Conservation (phyloP, 345 rosid species). For the Nasturtium officinale region DNA sequence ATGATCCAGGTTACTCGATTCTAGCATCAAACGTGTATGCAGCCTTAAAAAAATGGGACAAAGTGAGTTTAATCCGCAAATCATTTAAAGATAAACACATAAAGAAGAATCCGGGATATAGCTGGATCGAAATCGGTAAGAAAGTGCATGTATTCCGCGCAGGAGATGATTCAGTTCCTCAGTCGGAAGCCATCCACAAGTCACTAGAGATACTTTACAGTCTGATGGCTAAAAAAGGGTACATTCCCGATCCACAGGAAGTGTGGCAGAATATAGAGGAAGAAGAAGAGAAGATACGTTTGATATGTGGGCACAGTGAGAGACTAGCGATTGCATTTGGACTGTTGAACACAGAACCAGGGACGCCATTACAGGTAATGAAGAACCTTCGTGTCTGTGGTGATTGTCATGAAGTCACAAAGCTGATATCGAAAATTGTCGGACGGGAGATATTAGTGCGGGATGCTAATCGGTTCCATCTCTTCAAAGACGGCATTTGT, state of each 20-base stretch:
- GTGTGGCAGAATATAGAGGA: slow-evolving; percentile 62
- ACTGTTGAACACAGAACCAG: slow-evolving; percentile 60
- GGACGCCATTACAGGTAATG: slow-evolving; percentile 61
- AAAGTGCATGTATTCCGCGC: slow-evolving; percentile 50
- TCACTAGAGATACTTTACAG: slow-evolving; percentile 47
- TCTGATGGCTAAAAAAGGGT: slow-evolving; percentile 63
- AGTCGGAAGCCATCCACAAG: slow-evolving; percentile 54
- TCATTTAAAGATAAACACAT: slow-evolving; percentile 49
- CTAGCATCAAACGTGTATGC: slow-evolving; percentile 62
- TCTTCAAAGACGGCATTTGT: slow-evolving; percentile 62
- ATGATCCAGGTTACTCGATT: slow-evolving; percentile 59
- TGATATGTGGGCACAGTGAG: slow-evolving; percentile 69
- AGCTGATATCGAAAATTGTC: slow-evolving; percentile 53
- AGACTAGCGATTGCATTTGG: slow-evolving; percentile 78
- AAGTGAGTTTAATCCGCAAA: slow-evolving; percentile 53
- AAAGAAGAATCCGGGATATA: slow-evolving; percentile 56
- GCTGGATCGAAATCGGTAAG: slow-evolving; percentile 58
- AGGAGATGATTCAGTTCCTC: slow-evolving; percentile 53
- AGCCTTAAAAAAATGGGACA: slow-evolving; percentile 60
- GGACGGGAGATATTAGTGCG: slow-evolving; percentile 67
- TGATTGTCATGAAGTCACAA: slow-evolving; percentile 69
- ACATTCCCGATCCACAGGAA: slow-evolving; percentile 56
- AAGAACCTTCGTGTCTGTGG: slow-evolving; percentile 86
- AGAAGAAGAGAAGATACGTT: slow-evolving; percentile 62
- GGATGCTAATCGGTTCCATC: slow-evolving; percentile 73